A percentile compares a stretch with the other conserved stretches of the same genome.
Conservation (phyloP, 768 basidiomycete genomes). For the Mrakia gelida region DNA sequence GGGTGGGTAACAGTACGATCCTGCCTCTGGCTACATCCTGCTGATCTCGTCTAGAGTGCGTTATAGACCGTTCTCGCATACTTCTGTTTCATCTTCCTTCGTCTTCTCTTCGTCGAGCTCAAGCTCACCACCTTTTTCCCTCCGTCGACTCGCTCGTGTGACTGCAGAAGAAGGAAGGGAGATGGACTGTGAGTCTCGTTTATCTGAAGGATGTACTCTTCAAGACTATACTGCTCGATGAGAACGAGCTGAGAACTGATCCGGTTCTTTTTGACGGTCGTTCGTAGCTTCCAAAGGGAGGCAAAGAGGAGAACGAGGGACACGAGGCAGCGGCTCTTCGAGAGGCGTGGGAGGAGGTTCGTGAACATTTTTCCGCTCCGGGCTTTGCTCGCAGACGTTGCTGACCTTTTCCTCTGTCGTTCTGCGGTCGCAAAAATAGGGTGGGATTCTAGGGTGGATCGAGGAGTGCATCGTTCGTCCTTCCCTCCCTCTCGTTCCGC, state of each 20-base stretch:
- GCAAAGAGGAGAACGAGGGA: not conserved
- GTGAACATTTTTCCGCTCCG: not conserved
- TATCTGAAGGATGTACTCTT: too few relatives aligned
- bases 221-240: too few relatives aligned
- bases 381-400: not conserved
- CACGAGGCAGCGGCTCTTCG: not conserved
- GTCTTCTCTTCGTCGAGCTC: not conserved
- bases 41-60: slow-evolving; percentile 1
- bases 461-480: slow-evolving; percentile 1
- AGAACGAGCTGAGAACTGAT: not conserved
- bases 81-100: not conserved
- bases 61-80: not conserved
- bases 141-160: not conserved
- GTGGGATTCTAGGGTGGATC: not conserved
- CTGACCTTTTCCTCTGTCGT: not conserved
- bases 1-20: slow-evolving; percentile 17
- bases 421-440: not conserved
- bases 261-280: not conserved
- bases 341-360: slow-evolving; percentile 10
- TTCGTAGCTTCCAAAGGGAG: slow-evolving; percentile 1
- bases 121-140: not conserved
- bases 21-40: not conserved
- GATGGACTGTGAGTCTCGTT: not conserved
- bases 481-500: not conserved
- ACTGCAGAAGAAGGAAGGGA: not conserved